Evolutionary conservation across 2,329 filamentous ascomycete species (phyloP).

Genomic region (Paracoccidioides lutzii): DNA sequence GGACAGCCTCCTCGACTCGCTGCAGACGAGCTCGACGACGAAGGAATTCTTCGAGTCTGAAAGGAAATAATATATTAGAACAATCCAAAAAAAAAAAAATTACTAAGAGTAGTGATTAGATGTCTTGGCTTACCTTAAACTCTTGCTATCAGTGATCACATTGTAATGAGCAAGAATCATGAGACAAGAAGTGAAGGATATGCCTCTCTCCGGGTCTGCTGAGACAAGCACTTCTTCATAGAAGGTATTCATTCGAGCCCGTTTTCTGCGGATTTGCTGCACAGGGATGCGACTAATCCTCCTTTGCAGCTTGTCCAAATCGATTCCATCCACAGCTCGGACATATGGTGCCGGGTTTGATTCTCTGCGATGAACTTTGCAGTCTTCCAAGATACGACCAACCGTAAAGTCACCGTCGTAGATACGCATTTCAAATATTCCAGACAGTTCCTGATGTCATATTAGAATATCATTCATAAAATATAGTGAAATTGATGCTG

Average conservation of each 20-base stretch:
- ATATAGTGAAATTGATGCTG: neutral
- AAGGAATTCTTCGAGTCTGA: slow-evolving; percentile 81
- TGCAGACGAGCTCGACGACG: slow-evolving; percentile 80
- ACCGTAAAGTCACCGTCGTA: slow-evolving; percentile 87
- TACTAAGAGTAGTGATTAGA: neutral
- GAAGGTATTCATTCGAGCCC: slow-evolving; percentile 80
- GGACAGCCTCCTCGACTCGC: slow-evolving; percentile 87
- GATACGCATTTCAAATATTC: slow-evolving; percentile 93
- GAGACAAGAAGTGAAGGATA: slow-evolving; percentile 80
- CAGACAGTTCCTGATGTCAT: slow-evolving; percentile 59
- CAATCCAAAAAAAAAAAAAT: slow-evolving; percentile 10
- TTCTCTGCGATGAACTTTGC: slow-evolving; percentile 46
- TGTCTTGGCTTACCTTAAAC: slow-evolving; percentile 51
- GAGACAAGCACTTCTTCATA: slow-evolving; percentile 94
- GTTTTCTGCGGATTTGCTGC: slow-evolving; percentile 57
- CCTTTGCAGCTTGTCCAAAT: slow-evolving; percentile 61
- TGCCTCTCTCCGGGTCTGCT: slow-evolving; percentile 76
- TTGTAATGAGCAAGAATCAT: slow-evolving; percentile 98
- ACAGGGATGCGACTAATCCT: slow-evolving; percentile 64
- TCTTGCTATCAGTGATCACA: slow-evolving; percentile 96
- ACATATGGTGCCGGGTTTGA: slow-evolving; percentile 25
- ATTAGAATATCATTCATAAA: neutral
- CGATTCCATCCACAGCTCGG: slow-evolving; percentile 43
- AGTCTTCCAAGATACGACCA: slow-evolving; percentile 71
- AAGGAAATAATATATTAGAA: slow-evolving; percentile 13